Conservation (phyloP, 495 filamentous ascomycete genomes). For the Echria macrotheca region DNA sequence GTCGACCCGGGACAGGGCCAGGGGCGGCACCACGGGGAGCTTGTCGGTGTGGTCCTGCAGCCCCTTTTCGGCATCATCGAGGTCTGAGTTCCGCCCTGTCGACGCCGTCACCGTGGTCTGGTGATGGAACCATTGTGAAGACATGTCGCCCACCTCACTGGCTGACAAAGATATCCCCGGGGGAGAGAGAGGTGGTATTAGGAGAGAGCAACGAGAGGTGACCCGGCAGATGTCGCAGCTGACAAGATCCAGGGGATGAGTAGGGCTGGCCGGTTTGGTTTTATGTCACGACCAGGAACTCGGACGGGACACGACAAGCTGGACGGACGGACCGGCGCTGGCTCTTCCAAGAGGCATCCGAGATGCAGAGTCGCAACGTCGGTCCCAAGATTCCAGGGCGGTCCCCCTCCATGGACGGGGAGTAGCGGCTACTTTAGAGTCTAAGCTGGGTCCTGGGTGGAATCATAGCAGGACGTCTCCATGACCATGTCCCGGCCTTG, state of each 20-base stretch:
- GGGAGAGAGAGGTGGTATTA: too few relatives aligned
- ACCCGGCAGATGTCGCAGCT: too few relatives aligned
- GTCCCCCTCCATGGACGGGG: too few relatives aligned
- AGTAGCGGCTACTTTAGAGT: too few relatives aligned
- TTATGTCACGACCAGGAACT: too few relatives aligned
- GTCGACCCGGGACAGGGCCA: slow-evolving; percentile 23
- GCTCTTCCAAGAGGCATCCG: not conserved
- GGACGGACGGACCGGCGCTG: not conserved
- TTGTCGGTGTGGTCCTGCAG: slow-evolving; percentile 31
- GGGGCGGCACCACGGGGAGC: slow-evolving; percentile 22
- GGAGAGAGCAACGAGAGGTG: too few relatives aligned
- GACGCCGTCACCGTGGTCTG: slow-evolving; percentile 10
- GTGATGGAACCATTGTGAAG: slow-evolving; percentile 18
- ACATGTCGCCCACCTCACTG: too few relatives aligned
- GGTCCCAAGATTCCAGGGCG: slow-evolving; percentile 18
- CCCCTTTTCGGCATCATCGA: slow-evolving; percentile 38
- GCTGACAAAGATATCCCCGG: too few relatives aligned
- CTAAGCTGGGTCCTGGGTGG: too few relatives aligned
- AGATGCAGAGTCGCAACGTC: slow-evolving; percentile 24
- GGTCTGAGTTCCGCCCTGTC: slow-evolving; percentile 16
- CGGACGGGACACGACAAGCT: not conserved
- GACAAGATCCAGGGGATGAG: too few relatives aligned
- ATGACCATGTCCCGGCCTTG: slow-evolving; percentile 18
- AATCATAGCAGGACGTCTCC: too few relatives aligned
- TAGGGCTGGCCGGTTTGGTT: too few relatives aligned